phyloP scores from a whole-genome alignment of 148 eudicot species.

The Cornus controversa region DNA sequence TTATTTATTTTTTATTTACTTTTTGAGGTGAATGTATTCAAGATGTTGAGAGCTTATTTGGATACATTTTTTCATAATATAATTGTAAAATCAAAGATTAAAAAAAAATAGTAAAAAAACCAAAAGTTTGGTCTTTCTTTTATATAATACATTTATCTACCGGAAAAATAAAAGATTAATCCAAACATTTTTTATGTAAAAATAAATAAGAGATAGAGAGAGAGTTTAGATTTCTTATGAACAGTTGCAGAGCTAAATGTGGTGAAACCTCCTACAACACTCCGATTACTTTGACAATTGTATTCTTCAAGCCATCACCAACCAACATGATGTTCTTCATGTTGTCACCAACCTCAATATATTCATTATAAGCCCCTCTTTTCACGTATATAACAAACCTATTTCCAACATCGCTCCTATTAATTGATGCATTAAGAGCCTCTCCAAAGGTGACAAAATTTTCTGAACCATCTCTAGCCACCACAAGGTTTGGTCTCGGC shows the following conservation, averaged over 20 bases:
- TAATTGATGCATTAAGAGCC: conserved; percentile 3
- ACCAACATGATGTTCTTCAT: conserved; percentile 17
- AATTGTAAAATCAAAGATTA: no score
- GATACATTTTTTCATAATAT: no score
- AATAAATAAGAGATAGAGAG: background rate
- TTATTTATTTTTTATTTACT: no score
- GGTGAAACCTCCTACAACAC: conserved; percentile 14
- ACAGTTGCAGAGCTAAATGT: conserved; percentile 17
- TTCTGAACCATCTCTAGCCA: background rate
- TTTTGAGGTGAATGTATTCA: no score
- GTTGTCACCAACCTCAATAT: conserved; percentile 1
- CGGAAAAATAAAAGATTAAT: no score
- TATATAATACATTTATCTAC: no score
- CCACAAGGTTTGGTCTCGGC: background rate
- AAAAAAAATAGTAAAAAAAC: no score
- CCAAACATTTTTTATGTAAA: no score
- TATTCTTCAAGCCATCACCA: conserved; percentile 13
- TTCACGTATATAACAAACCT: conserved; percentile 17
- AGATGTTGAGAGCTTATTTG: no score
- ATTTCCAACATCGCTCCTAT: conserved; percentile 12
- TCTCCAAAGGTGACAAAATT: background rate
- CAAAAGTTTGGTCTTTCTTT: no score
- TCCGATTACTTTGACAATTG: conserved; percentile 19
- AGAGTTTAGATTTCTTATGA: background rate
- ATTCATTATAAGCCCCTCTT: conserved; percentile 9